Evolutionary conservation across 1,284 basidiomycete genomes (phyloP).

Genomic region (Cystobasidium sp.): DNA sequence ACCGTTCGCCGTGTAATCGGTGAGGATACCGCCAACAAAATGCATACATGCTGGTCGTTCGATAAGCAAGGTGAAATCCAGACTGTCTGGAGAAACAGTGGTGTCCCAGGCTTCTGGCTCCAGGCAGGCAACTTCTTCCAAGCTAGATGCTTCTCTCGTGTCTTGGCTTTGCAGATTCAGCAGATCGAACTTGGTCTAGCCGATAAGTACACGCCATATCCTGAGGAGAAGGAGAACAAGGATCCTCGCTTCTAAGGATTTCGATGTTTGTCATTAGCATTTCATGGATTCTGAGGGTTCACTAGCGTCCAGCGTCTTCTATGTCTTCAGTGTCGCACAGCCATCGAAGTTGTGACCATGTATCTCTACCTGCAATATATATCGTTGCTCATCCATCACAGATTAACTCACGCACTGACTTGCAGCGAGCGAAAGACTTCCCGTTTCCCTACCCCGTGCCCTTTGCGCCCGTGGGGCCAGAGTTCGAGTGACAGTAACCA

Average conservation of each 20-base stretch:
- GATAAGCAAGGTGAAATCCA: slow-evolving; percentile 66
- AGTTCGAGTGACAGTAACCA: no score
- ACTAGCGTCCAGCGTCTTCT: background rate
- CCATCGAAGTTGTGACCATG: no score
- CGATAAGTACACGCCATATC: slow-evolving; percentile 43
- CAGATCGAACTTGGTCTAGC: slow-evolving; percentile 51
- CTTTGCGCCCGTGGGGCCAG: no score
- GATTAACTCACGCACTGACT: no score
- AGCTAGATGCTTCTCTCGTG: slow-evolving; percentile 47
- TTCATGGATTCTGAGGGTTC: background rate
- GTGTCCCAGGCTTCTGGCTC: slow-evolving; percentile 64
- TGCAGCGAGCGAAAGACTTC: no score
- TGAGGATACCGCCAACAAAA: slow-evolving; percentile 61
- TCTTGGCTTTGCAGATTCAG: slow-evolving; percentile 50
- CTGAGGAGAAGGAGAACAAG: slow-evolving; percentile 48
- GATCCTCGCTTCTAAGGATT: slow-evolving; percentile 49
- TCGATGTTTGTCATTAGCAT: background rate
- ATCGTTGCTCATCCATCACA: no score
- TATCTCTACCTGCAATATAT: no score
- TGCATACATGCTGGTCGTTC: slow-evolving; percentile 65
- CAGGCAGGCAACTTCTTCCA: slow-evolving; percentile 60
- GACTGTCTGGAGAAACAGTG: slow-evolving; percentile 63
- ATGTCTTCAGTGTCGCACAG: no score
- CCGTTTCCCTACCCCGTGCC: no score
- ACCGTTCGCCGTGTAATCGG: slow-evolving; percentile 62